Evolutionary conservation across 176 grass and related monocot genomes (phyloP), one percentile per base, ranked within the genome.

Genomic region (Miscanthus lutarioriparius): DNA sequence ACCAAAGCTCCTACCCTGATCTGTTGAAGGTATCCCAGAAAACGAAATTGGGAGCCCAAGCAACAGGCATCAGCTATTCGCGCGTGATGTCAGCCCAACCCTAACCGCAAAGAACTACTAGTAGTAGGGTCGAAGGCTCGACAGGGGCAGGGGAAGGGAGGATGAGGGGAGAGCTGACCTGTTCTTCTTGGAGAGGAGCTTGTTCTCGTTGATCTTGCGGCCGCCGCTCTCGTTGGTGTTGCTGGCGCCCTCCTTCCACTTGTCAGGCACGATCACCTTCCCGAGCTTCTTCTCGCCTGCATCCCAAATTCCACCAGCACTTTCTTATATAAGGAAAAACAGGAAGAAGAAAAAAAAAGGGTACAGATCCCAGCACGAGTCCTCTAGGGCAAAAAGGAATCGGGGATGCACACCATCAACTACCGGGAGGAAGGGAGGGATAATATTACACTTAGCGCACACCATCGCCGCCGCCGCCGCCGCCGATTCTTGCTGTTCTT

Each of bases 141-240:
- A 16, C 27, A 17, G 26, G 43, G 14, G 8, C 4, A 17, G 15
- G 15, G 6, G 38, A 40, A 39, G 11, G n/a, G 6, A 45, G 37
- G 41, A 0, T 3, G 47, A 28, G 62, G 58, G 35, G 38, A 80
- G 40, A 17, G 48, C 16, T 7, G 76, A 96, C 93, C 96, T 95
- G 75, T 89, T 95, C 91, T 99, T 99, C 88, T 95, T 99, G 69
- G 96, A 96, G 30, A 99, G 96, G 71, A 99, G 91, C 81, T 99
- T 99, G 80, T 99, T 99, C 93, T 99, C 96, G 77, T 96, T 99
- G 67, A 99, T 99, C 91, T 96, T 99, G 74, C 96, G 93, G 32
- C 93, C 93, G 53, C 96, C 96, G 78, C 96, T 86, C 83, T 98
- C 96, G 59, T 47, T 79, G 43, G 96, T 98, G 83, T 98, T 98